phyloP scores from a whole-genome alignment of 768 basidiomycete genomes.

The Suillus occidentalis region DNA sequence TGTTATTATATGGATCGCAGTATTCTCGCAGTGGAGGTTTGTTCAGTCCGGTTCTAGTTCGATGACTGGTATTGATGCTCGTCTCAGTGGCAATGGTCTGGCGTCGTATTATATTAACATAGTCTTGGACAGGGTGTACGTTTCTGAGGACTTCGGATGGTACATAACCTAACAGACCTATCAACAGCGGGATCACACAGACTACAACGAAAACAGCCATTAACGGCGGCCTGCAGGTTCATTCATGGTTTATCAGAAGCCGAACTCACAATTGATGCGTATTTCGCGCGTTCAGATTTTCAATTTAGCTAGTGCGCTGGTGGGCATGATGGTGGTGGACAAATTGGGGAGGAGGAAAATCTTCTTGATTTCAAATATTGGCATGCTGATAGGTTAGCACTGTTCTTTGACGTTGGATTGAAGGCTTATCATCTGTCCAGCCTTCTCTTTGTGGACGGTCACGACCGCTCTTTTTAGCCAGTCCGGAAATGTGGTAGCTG shows the following conservation, averaged over 20 bases:
- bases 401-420: background rate
- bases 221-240: conserved; percentile 61
- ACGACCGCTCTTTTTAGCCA: conserved; percentile 42
- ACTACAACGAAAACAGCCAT: conserved; percentile 58
- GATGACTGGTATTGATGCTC: background rate
- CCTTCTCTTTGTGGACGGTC: conserved; percentile 61
- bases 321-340: conserved; percentile 65
- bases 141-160: background rate
- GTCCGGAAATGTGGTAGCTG: conserved; percentile 27
- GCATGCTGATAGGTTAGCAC: conserved; percentile 53
- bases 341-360: conserved; percentile 66
- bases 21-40: conserved; percentile 78
- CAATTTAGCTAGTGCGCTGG: conserved; percentile 62
- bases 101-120: conserved; percentile 75
- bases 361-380: conserved; percentile 64
- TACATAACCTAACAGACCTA: background rate
- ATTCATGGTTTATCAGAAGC: conserved; percentile 7
- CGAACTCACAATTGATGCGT: background rate
- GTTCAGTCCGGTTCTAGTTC: conserved; percentile 10
- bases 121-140: conserved; percentile 54
- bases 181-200: conserved; percentile 43
- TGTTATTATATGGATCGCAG: conserved; percentile 63
- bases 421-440: conserved; percentile 19
- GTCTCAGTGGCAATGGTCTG: conserved; percentile 59
- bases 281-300: conserved; percentile 41